Base-by-base conservation (phyloP, 1,284 basidiomycete species). In the Fomes fomentarius region DNA sequence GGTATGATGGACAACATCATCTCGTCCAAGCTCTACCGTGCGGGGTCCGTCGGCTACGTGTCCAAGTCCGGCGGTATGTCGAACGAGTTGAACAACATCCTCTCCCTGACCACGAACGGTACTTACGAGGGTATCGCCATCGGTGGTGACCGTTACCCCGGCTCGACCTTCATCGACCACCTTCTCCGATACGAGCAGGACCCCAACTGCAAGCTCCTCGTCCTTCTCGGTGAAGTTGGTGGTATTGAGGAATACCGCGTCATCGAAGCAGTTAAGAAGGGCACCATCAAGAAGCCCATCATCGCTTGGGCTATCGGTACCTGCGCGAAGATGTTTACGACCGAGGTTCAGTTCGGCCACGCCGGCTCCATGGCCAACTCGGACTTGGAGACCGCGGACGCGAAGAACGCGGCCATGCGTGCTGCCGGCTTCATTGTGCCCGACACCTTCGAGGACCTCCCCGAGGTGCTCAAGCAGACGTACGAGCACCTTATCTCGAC, bases 1-100 rank as follows among this genome's bases (percentile, higher is more conserved):
- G 87, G 92, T 72, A 98, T 98, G 96, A 98, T 98, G 95, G 97
- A 99, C 82, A 99, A 98, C 82, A 96, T 98, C 78, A 95, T 98
- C 68, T 80, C 96, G 14, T 98, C 95, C 63, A 99, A 98, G 83
- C 92, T 99, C 62, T 99, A 98, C 87, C 94, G 96, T 69, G 79
- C 96, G 42, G 97, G 96, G 58, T 96, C 95, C 21, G 93, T 99
- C 67, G 96, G 94, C 70, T 98, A 98, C 77, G 96, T 99, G 72
- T 98, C 94, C 76, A 99, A 99, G 81, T 98, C 96, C 12, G 96
- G 96, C 65, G 96, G 97, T 74, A 99, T 99, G 97, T 99, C 96
- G 66, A 99, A 99, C 82, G 97, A 99, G 78, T 82, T 99, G 66
- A 98, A 99, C 91, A 99, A 98, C 83, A 99, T 99, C 71, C 89